These are phyloP conservation scores for Petrea volubilis DNA, from an alignment of 257 asterid species.

Conservation along the genomic window DNA sequence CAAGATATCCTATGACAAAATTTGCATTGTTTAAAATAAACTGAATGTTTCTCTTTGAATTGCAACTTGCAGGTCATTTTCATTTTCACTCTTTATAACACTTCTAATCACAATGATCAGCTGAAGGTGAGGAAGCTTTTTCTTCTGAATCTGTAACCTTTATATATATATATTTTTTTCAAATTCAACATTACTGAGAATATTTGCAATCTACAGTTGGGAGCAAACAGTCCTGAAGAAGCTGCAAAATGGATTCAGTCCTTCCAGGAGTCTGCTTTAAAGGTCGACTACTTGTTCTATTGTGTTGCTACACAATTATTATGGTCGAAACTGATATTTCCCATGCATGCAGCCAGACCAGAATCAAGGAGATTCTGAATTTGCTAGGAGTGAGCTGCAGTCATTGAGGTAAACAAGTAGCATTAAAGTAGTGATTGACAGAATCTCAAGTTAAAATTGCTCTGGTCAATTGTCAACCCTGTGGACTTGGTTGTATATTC, in stretches of 20 bases:
- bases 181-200: slow-evolving; percentile 20
- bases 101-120: slow-evolving; percentile 85
- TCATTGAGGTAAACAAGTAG: slow-evolving; percentile 57
- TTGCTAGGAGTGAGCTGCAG: slow-evolving; percentile 44
- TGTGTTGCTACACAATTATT: slow-evolving; percentile 10
- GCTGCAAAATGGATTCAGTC: slow-evolving; percentile 97
- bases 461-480: slow-evolving; percentile 10
- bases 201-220: slow-evolving; percentile 58
- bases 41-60: slow-evolving; percentile 28
- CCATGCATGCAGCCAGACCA: slow-evolving; percentile 59
- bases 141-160: slow-evolving; percentile 9
- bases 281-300: slow-evolving; percentile 51
- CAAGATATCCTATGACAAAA: not conserved
- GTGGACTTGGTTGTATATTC: slow-evolving; percentile 14
- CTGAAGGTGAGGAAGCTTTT: slow-evolving; percentile 70
- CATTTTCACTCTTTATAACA: slow-evolving; percentile 68
- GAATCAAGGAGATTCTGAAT: slow-evolving; percentile 50
- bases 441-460: not conserved
- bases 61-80: slow-evolving; percentile 55
- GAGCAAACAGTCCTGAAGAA: slow-evolving; percentile 98
- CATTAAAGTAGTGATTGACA: slow-evolving; percentile 17
- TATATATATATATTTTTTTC: too few species aligned
- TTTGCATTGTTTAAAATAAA: slow-evolving; percentile 14
- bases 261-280: slow-evolving; percentile 80
- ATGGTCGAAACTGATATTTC: slow-evolving; percentile 39